A percentile compares a stretch with the other conserved stretches of the same genome.
phyloP scores from a whole-genome alignment of 495 filamentous ascomycete genomes.

The Penicillium tannophilum region DNA sequence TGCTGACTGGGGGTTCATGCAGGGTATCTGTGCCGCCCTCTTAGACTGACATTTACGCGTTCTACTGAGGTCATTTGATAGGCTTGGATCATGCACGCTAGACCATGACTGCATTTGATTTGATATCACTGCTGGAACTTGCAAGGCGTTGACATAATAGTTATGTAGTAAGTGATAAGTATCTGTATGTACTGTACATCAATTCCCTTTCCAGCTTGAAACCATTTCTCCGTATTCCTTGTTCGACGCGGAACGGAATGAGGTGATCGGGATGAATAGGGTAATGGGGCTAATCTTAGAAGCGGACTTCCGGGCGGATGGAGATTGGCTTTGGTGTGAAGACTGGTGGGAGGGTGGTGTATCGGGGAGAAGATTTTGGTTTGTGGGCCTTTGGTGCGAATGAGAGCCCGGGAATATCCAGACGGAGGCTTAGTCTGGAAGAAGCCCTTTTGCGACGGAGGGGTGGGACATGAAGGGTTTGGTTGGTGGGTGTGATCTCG shows the following conservation, averaged over 20 bases:
- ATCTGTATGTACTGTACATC: not conserved
- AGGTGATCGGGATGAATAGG: not conserved
- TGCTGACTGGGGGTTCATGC: not conserved
- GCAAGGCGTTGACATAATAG: not conserved
- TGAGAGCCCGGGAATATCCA: constrained; percentile 9
- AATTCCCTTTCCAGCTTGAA: not conserved
- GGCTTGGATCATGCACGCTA: not conserved
- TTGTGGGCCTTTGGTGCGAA: constrained; percentile 6
- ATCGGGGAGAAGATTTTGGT: constrained; percentile 19
- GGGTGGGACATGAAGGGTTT: not conserved
- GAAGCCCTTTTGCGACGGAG: constrained; percentile 22
- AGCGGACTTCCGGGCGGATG: constrained; percentile 27
- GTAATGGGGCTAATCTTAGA: constrained; percentile 7
- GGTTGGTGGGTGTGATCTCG: constrained; percentile 1
- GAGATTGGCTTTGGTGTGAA: constrained; percentile 15
- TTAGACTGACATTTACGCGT: not conserved
- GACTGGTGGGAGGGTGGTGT: constrained; percentile 25
- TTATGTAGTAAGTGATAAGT: not conserved
- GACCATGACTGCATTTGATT: not conserved
- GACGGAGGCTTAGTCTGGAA: constrained; percentile 23
- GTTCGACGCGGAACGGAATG: not conserved
- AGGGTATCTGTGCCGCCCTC: not conserved
- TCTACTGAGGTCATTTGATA: not conserved
- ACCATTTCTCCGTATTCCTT: not conserved
- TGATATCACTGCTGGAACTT: not conserved